Percentiles rank a stretch among this genome's conserved stretches.
Evolutionary conservation across 331 rosid species (phyloP).

Genomic region (Cydonia oblonga): DNA sequence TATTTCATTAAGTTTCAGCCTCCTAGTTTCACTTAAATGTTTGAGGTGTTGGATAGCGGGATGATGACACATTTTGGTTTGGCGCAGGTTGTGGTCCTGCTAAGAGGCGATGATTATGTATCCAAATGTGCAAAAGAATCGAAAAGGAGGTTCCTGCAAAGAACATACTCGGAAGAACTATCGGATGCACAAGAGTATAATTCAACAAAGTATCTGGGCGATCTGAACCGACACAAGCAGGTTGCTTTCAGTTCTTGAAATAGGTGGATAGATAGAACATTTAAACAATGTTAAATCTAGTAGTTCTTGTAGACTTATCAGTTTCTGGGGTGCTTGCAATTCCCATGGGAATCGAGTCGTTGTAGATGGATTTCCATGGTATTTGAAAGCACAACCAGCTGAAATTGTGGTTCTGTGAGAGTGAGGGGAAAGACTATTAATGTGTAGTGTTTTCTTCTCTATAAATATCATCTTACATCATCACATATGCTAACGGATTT

Average conservation of each 20-base stretch:
- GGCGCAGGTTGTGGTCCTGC: conserved; percentile 40
- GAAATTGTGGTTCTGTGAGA: too few species aligned
- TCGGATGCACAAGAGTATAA: conserved; percentile 71
- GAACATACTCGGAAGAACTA: conserved; percentile 79
- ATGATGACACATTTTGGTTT: neutral
- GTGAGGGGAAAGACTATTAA: too few species aligned
- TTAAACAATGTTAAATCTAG: neutral
- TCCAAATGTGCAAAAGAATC: conserved; percentile 10
- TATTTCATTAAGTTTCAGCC: neutral
- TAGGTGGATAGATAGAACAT: neutral
- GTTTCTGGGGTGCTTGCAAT: neutral
- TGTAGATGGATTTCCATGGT: too few species aligned
- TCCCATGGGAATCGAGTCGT: neutral
- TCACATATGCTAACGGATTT: too few species aligned
- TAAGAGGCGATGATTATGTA: conserved; percentile 43
- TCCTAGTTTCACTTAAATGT: neutral
- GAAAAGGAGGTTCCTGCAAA: conserved; percentile 21
- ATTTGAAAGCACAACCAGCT: too few species aligned
- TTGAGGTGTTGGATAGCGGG: neutral
- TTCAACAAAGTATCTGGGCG: conserved; percentile 59
- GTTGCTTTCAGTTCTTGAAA: conserved; percentile 35
- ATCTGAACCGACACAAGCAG: conserved; percentile 41
- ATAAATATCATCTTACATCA: neutral
- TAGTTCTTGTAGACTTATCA: neutral
- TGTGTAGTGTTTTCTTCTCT: neutral